Evolutionary conservation across 2,329 filamentous ascomycete genomes (phyloP).

Genomic region (Ophiostoma fasciatum): DNA sequence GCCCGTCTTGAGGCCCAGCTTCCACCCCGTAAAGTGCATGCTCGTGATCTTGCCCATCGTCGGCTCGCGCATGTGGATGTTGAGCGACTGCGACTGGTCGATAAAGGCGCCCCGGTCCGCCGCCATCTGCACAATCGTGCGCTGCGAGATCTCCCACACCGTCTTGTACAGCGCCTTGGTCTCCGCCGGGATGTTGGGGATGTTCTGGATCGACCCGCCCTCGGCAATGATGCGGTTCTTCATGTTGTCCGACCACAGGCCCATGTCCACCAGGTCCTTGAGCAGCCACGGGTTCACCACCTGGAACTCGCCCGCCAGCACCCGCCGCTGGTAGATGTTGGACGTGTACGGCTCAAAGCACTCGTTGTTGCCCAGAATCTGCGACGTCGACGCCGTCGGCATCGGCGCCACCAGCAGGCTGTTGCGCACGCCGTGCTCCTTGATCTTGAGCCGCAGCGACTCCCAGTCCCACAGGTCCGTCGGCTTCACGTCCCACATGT

Average conservation of each 20-base stretch:
- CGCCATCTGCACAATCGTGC: slow-evolving; percentile 91
- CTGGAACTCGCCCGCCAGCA: slow-evolving; percentile 96
- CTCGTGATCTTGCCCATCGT: slow-evolving; percentile 99
- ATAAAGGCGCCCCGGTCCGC: slow-evolving; percentile 97
- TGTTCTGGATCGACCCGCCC: slow-evolving; percentile 88
- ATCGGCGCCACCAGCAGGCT: slow-evolving; percentile 89
- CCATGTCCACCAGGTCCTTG: slow-evolving; percentile 95
- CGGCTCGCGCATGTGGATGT: slow-evolving; percentile 98
- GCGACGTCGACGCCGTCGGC: slow-evolving; percentile 93
- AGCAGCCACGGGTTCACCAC: slow-evolving; percentile 98
- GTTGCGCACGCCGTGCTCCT: slow-evolving; percentile 88
- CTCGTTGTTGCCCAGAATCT: slow-evolving; percentile 98
- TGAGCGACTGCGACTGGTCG: slow-evolving; percentile 96
- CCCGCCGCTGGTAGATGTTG: slow-evolving; percentile 98
- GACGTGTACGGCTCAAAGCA: slow-evolving; percentile 99
- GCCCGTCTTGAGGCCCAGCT: slow-evolving; percentile 96
- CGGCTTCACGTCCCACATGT: slow-evolving; percentile 95
- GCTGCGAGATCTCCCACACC: slow-evolving; percentile 97
- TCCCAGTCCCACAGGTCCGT: slow-evolving; percentile 96
- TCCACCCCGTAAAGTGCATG: slow-evolving; percentile 99
- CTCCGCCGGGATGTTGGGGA: slow-evolving; percentile 89
- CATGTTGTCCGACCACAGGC: slow-evolving; percentile 98
- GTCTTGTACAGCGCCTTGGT: slow-evolving; percentile 98
- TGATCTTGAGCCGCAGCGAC: slow-evolving; percentile 75
- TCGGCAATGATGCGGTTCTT: slow-evolving; percentile 99